Conservation (phyloP, 2,329 filamentous ascomycete species). For the Didymella segeticola region DNA sequence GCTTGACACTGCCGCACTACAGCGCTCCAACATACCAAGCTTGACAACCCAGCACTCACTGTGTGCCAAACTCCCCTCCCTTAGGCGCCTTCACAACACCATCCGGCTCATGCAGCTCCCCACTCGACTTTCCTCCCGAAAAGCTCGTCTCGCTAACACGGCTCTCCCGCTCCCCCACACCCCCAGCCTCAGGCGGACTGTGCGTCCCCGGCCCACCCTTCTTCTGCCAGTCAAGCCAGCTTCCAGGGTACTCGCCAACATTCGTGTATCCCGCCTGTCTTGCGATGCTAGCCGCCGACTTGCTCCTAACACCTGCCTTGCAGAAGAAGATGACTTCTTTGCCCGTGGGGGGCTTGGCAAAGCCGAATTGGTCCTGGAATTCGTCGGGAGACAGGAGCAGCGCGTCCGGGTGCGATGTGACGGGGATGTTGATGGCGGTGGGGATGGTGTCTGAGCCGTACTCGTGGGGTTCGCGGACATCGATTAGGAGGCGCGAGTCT, state of each 20-base stretch:
- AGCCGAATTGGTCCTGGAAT: constrained; percentile 84
- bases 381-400: constrained; percentile 78
- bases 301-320: constrained; percentile 85
- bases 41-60: constrained; percentile 1
- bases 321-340: constrained; percentile 77
- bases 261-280: constrained; percentile 76
- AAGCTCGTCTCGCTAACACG: constrained; percentile 24
- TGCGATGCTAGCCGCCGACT: constrained; percentile 78
- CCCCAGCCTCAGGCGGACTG: constrained; percentile 24
- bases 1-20: background rate
- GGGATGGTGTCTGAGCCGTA: constrained; percentile 73
- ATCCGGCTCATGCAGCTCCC: constrained; percentile 23
- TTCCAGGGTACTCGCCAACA: constrained; percentile 75
- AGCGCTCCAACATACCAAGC: background rate
- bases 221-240: constrained; percentile 82
- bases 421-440: constrained; percentile 79
- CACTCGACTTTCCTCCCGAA: constrained; percentile 18
- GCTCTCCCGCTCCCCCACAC: constrained; percentile 26
- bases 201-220: constrained; percentile 66
- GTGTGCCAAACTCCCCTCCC: constrained; percentile 16
- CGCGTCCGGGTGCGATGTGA: constrained; percentile 77
- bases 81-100: constrained; percentile 16
- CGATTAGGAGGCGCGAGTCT: constrained; percentile 50
- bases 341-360: constrained; percentile 47
- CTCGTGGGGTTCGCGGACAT: constrained; percentile 77